Evolutionary conservation across 768 basidiomycete genomes (phyloP).

Genomic region (Lactarius evosmus): DNA sequence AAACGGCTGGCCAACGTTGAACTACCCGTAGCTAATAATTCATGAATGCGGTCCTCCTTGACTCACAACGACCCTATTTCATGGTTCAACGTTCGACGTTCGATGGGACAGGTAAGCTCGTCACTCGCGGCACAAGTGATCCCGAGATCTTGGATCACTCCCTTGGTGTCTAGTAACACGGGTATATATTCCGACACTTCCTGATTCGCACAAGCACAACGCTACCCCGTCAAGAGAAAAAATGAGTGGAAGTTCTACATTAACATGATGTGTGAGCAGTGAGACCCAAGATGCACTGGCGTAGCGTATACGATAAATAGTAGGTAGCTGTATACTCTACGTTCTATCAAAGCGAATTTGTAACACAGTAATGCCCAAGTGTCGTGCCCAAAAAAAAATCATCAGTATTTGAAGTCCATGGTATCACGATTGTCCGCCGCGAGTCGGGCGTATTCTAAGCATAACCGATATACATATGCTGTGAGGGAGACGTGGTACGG

Average conservation of each 20-base stretch:
- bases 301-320: not conserved
- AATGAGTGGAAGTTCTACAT: not conserved
- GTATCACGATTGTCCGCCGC: slow-evolving; percentile 80
- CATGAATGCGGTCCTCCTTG: too few species aligned
- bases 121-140: not conserved
- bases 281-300: not conserved
- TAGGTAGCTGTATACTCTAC: not conserved
- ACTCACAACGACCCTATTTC: too few species aligned
- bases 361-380: not conserved
- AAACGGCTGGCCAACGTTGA: too few species aligned
- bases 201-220: not conserved
- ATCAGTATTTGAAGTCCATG: slow-evolving; percentile 42
- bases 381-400: not conserved
- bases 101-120: too few species aligned
- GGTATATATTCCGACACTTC: not conserved
- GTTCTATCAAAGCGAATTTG: slow-evolving; percentile 4
- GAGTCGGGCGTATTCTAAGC: slow-evolving; percentile 84
- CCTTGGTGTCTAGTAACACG: not conserved
- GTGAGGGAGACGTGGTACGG: slow-evolving; percentile 14
- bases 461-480: slow-evolving; percentile 87
- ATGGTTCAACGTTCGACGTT: too few species aligned
- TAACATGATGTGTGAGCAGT: not conserved
- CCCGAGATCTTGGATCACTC: not conserved
- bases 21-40: too few species aligned
- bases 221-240: not conserved